Conservation (phyloP, 2,329 filamentous ascomycete genomes). For the Clonostachys rhizophaga region DNA sequence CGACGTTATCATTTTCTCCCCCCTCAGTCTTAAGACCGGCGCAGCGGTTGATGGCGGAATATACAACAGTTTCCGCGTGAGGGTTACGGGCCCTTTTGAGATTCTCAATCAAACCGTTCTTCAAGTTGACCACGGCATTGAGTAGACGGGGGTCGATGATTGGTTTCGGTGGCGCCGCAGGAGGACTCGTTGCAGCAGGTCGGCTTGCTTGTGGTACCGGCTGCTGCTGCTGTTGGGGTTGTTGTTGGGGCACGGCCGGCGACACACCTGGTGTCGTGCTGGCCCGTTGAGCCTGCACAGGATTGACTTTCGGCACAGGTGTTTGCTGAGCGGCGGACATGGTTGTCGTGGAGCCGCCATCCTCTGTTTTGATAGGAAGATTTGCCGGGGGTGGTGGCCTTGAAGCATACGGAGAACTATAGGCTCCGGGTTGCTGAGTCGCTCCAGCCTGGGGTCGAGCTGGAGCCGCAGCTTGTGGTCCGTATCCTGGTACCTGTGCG, state of each 20-base stretch:
- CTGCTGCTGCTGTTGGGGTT: neutral
- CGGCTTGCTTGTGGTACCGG: neutral
- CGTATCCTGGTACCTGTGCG: neutral
- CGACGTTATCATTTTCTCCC: constrained; percentile 37
- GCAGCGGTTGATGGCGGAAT: constrained; percentile 47
- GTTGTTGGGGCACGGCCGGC: neutral
- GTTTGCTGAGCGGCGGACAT: neutral
- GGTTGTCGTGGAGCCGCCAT: neutral
- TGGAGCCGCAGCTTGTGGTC: neutral
- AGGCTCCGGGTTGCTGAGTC: neutral
- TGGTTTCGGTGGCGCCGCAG: constrained; percentile 17
- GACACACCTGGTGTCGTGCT: too few species aligned
- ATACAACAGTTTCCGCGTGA: constrained; percentile 40
- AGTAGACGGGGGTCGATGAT: constrained; percentile 39
- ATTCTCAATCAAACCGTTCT: constrained; percentile 39
- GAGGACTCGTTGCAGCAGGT: constrained; percentile 15
- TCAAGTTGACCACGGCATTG: constrained; percentile 36
- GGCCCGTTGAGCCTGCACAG: too few species aligned
- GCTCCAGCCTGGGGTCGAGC: neutral
- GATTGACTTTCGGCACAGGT: too few species aligned
- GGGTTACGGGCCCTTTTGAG: constrained; percentile 34
- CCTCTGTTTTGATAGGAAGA: neutral
- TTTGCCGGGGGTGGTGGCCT: neutral
- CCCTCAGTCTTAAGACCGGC: constrained; percentile 39
- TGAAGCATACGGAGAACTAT: neutral